Percentiles rank a stretch among this genome's conserved stretches.
phyloP scores from a whole-genome alignment of 2,329 filamentous ascomycete species.

The Sarocladium strictum region DNA sequence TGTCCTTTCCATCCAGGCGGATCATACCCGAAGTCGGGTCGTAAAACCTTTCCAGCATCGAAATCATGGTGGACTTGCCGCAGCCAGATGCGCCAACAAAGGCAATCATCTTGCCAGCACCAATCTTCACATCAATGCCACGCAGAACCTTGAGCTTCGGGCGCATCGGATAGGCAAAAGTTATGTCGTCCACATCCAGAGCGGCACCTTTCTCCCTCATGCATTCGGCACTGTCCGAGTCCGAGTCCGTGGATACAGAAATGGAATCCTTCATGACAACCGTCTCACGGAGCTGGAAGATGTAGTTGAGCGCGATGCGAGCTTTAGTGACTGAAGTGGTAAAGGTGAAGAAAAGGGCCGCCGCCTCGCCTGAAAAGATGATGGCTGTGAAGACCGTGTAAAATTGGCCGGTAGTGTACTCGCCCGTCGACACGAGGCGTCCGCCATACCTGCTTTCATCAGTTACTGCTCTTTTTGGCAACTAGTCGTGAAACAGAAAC shows the following conservation, averaged over 20 bases:
- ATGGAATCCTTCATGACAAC: conserved; percentile 22
- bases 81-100: conserved; percentile 53
- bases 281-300: conserved; percentile 32
- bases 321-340: conserved; percentile 45
- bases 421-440: conserved; percentile 33
- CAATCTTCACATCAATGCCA: conserved; percentile 33
- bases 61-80: conserved; percentile 55
- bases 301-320: conserved; percentile 40
- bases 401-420: conserved; percentile 41
- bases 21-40: conserved; percentile 27
- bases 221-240: neutral
- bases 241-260: neutral
- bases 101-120: conserved; percentile 43
- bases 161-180: conserved; percentile 51
- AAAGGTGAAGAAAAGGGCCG: conserved; percentile 38
- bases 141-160: conserved; percentile 29
- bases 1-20: conserved; percentile 22
- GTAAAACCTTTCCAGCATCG: conserved; percentile 41
- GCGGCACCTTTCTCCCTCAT: conserved; percentile 21
- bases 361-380: conserved; percentile 38
- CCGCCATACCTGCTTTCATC: conserved; percentile 28
- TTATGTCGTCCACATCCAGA: conserved; percentile 42
- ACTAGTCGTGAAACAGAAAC: neutral
- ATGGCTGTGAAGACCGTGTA: conserved; percentile 46
- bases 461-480: neutral